These are phyloP conservation scores for Aspergillus mulundensis DNA, from an alignment of 495 filamentous ascomycete species.

Conservation along the genomic window DNA sequence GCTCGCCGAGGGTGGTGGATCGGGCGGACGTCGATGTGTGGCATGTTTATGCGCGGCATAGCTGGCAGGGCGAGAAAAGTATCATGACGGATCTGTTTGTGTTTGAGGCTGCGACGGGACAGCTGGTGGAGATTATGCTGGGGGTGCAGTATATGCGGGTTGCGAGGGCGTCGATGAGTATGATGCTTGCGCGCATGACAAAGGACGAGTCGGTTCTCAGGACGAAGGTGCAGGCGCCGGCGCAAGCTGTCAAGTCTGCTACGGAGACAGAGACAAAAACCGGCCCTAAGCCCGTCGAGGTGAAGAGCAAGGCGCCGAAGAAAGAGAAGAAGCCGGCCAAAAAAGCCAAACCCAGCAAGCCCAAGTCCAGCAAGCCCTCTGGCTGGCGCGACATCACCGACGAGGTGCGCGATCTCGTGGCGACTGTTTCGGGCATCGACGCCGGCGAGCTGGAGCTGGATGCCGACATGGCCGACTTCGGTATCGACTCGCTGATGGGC, in stretches of 20 bases:
- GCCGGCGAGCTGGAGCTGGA: not conserved
- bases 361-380: no score
- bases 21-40: slow-evolving; percentile 21
- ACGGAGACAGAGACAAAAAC: no score
- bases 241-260: no score
- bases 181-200: slow-evolving; percentile 17
- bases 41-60: slow-evolving; percentile 39
- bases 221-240: no score
- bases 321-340: no score
- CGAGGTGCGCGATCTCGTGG: no score
- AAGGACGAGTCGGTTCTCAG: slow-evolving; percentile 24
- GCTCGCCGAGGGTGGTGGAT: slow-evolving; percentile 30
- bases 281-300: no score
- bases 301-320: no score
- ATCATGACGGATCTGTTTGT: slow-evolving; percentile 46
- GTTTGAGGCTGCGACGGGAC: slow-evolving; percentile 37
- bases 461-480: slow-evolving; percentile 28
- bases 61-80: slow-evolving; percentile 23
- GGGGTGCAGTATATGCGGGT: slow-evolving; percentile 42
- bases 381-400: no score
- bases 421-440: no score
- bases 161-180: slow-evolving; percentile 38
- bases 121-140: slow-evolving; percentile 41
- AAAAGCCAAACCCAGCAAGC: no score
- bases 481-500: slow-evolving; percentile 50